A percentile compares a stretch with the other conserved stretches of the same genome.
These are phyloP conservation scores for Trametes elegans DNA, from an alignment of 768 basidiomycete genomes.

Conservation along the genomic window DNA sequence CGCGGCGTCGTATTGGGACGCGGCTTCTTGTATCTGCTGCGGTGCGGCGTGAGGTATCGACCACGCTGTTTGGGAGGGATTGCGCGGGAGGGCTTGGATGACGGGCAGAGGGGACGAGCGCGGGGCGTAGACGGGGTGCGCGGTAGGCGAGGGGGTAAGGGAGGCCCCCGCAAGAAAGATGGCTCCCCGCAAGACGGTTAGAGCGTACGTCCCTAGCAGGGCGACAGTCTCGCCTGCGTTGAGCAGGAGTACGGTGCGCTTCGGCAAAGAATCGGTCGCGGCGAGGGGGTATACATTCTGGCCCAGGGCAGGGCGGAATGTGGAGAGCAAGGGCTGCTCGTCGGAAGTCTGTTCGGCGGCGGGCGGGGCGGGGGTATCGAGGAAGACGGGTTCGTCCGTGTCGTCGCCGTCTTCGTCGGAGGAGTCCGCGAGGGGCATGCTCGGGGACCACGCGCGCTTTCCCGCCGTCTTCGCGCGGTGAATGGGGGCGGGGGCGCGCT, in stretches of 20 bases:
- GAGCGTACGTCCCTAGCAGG: conserved; percentile 62
- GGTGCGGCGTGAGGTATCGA: conserved; percentile 13
- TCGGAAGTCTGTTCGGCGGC: background rate
- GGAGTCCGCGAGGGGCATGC: conserved; percentile 35
- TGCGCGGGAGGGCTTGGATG: conserved; percentile 34
- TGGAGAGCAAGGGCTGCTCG: conserved; percentile 38
- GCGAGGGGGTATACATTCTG: conserved; percentile 48
- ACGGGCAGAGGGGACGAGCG: conserved; percentile 74
- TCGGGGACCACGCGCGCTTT: conserved; percentile 60
- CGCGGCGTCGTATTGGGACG: conserved; percentile 34
- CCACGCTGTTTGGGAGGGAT: conserved; percentile 5
- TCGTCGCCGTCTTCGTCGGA: conserved; percentile 31
- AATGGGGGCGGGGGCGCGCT: background rate
- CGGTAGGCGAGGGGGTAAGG: conserved; percentile 38
- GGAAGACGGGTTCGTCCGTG: conserved; percentile 33
- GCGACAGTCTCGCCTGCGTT: conserved; percentile 51
- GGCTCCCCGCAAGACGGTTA: conserved; percentile 63
- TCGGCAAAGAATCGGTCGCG: conserved; percentile 21
- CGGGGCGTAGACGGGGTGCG: conserved; percentile 69
- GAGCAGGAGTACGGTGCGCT: conserved; percentile 40
- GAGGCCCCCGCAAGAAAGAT: conserved; percentile 57
- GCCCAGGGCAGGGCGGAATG: conserved; percentile 45
- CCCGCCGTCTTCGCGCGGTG: background rate
- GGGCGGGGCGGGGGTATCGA: background rate
- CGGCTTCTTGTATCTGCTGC: conserved; percentile 7